These are phyloP conservation scores for Citrus reticulata DNA, from an alignment of 345 rosid species.

Conservation along the genomic window DNA sequence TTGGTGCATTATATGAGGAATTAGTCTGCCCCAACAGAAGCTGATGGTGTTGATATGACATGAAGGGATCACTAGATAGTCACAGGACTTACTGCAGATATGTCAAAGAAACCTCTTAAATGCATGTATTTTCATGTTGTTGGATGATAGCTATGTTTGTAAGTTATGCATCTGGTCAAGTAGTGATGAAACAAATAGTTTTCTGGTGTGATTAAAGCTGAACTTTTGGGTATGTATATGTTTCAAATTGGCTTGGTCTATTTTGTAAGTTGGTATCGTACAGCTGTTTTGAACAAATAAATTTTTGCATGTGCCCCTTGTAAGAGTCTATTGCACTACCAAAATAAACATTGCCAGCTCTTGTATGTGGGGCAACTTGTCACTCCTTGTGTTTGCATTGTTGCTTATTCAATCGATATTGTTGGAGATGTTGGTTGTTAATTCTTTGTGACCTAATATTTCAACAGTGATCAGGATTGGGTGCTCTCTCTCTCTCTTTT, in stretches of 20 bases:
- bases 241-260: background rate
- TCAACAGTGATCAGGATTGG: background rate
- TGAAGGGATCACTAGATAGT: background rate
- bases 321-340: too few species aligned
- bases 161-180: background rate
- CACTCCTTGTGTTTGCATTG: too few species aligned
- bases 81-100: background rate
- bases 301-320: too few species aligned
- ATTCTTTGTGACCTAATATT: background rate
- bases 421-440: background rate
- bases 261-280: background rate
- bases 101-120: background rate
- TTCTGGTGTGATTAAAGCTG: background rate
- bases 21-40: background rate
- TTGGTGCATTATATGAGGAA: background rate
- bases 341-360: too few species aligned
- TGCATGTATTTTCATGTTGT: background rate
- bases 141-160: background rate
- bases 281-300: too few species aligned
- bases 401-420: background rate
- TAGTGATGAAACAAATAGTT: background rate
- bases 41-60: background rate
- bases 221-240: background rate
- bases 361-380: too few species aligned
- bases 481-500: background rate